phyloP scores from a whole-genome alignment of 1,139 yeast species.

The Pneumocystis canis region DNA sequence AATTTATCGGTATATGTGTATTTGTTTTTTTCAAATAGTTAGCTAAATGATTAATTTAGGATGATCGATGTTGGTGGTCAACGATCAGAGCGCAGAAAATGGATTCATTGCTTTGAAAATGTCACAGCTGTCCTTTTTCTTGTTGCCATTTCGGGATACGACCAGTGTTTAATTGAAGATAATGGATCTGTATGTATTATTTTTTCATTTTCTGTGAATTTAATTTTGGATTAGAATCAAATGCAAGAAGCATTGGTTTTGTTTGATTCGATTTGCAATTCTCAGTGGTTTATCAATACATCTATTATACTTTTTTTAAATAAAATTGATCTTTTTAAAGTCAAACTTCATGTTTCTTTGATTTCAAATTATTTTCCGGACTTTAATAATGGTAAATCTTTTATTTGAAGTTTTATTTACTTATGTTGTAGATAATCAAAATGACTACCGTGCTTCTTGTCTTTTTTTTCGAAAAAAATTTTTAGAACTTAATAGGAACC shows the following conservation, averaged over 20 bases:
- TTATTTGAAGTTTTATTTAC: neutral
- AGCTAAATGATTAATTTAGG: neutral
- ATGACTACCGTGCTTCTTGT: neutral
- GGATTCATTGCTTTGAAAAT: conserved; percentile 93
- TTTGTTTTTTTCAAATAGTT: neutral
- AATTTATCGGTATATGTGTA: conserved; percentile 18
- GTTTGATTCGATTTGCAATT: conserved; percentile 74
- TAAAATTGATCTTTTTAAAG: conserved; percentile 68
- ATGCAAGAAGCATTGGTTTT: conserved; percentile 81
- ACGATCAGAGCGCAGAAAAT: conserved; percentile 78
- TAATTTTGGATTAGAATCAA: conserved; percentile 46
- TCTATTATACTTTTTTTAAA: conserved; percentile 82
- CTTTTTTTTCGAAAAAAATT: conserved; percentile 4
- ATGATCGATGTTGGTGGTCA: conserved; percentile 97
- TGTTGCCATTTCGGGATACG: conserved; percentile 85
- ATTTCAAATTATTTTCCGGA: conserved; percentile 40
- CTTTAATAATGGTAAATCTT: neutral
- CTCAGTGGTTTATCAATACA: conserved; percentile 69
- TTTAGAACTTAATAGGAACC: conserved; percentile 6
- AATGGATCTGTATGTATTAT: conserved; percentile 23
- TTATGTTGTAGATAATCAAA: neutral
- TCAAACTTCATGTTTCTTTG: conserved; percentile 52
- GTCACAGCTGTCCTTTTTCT: conserved; percentile 82
- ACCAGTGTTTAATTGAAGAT: conserved; percentile 83
- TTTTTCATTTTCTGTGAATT: neutral